Evolutionary conservation across 2,329 filamentous ascomycete genomes (phyloP).

Genomic region (Aspergillus candidus): DNA sequence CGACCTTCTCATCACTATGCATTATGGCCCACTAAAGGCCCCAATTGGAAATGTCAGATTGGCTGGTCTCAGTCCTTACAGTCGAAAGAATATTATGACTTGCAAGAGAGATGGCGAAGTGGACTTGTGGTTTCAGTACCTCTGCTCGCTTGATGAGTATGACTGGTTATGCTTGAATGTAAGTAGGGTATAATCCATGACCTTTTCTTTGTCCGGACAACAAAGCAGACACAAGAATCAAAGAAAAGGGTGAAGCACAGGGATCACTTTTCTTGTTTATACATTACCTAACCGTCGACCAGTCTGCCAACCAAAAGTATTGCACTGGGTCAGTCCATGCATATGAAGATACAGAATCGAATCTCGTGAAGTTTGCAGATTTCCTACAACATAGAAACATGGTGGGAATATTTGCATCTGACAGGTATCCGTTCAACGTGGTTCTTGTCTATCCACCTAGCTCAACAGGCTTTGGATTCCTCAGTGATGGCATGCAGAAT

Average conservation of each 20-base stretch:
- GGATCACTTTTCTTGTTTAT: neutral
- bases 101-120: conserved; percentile 13
- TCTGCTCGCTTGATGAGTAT: conserved; percentile 26
- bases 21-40: conserved; percentile 24
- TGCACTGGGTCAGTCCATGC: conserved; percentile 31
- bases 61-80: conserved; percentile 18
- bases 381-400: conserved; percentile 20
- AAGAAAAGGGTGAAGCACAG: neutral
- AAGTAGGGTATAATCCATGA: conserved; percentile 8
- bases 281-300: neutral
- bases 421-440: conserved; percentile 6
- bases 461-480: conserved; percentile 22
- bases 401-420: conserved; percentile 26
- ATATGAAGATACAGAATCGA: conserved; percentile 26
- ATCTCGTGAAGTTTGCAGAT: conserved; percentile 22
- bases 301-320: conserved; percentile 10
- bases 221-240: neutral
- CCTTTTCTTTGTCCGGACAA: no score
- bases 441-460: conserved; percentile 26
- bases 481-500: conserved; percentile 8
- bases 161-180: conserved; percentile 21
- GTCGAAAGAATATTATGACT: conserved; percentile 13
- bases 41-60: conserved; percentile 27
- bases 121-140: conserved; percentile 29
- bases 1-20: conserved; percentile 25